Base-by-base conservation (phyloP, 1,284 basidiomycete genomes). In the Ceratobasidium sp. region DNA sequence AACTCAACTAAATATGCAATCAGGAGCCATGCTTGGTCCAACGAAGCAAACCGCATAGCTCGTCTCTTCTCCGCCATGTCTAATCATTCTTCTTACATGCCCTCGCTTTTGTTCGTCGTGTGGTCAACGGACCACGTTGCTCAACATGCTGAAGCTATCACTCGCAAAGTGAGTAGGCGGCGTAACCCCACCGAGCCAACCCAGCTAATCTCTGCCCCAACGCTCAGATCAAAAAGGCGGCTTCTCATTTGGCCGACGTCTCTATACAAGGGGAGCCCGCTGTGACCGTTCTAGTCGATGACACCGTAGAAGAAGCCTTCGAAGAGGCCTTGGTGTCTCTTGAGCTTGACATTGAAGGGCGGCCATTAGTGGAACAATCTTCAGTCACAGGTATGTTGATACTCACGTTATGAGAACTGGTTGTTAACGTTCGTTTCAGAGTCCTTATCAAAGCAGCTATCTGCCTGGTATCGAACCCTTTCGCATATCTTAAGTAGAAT, bases 51-150 rank as follows among this genome's bases (percentile, higher is more conserved):
- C 13, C 68, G 68, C 16, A 72, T 72, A 37, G 68, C 68, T 31
- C 68, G 56, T 8, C 43, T 72, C 6, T 72, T 72, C 22, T 72
- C 68, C 2, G 68, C 68, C 19, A 72, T 72, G 68, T 72, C 68
- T 9, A 72, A 72, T 31, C 68, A 72, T 11, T 56, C 54, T 24
- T 72, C 68, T 4, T 72, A 72, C 19, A 61, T 27, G 24, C 68
- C 68, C n/a, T 72, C 68, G 9, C 68, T 72, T 19, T 16, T 72
- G 16, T 72, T 72, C 14, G 51, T 72, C 29, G 56, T 72, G 2
- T 72, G 68, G 68, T 72, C 68, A 39, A 72, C 68, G 31, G 68
- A 72, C 19, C 68, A 72, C 27, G 68, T 72, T 14, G 68, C 56
- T 19, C 68, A 72, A 31, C 68, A 72, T 31, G 39, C 68, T 19